Evolutionary conservation across 2,329 filamentous ascomycete species (phyloP), one percentile per base, ranked within the genome.

Genomic region (Fusarium miscanthi): DNA sequence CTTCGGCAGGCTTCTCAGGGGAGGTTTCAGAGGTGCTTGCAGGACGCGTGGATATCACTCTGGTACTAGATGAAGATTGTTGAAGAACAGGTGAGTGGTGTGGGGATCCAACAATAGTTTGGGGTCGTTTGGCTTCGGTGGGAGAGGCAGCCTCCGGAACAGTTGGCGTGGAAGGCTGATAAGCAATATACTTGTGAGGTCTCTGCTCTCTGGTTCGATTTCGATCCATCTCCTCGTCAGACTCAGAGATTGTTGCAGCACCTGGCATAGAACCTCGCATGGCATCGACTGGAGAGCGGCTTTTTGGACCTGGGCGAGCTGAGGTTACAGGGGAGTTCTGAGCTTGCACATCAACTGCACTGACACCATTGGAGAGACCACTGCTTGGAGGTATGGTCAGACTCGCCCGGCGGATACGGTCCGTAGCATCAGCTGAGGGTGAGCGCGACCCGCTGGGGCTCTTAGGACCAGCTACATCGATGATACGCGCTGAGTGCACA

Each of bases 401-500:
- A 41, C 80, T 86, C 27, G 78, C 79, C 19, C 83, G 79, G 19
- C 84, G 84, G 17, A 79, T 76, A n/a, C 84, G 81, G 38, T 87
- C 85, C 17, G 78, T 71, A 5, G 81, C 79, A 27, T 88, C 87
- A 2, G 84, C 72, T 0, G 87, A 89, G 33, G 82, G 84, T 48
- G 84, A 81, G 41, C 85, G 84, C n/a, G 87, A 88, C 45, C 82
- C 81, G 14, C 79, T 76, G 17, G 87, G 86, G 70, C 86, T 89
- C 70, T 85, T 86, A 25, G 86, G 86, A 16, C 83, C 84, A 13
- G 84, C 74, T 9, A 90, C 88, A 40, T 90, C 88, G 31, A 90
- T 87, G 40, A 90, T 81, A n/a, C 88, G 86, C 40, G 87, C 85
- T 6, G 88, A 90, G 67, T 85, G 85, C 23, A 88, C 82, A 72